phyloP scores from a whole-genome alignment of 192 early-diverging fungal genomes.

The Coemansia sp. region DNA sequence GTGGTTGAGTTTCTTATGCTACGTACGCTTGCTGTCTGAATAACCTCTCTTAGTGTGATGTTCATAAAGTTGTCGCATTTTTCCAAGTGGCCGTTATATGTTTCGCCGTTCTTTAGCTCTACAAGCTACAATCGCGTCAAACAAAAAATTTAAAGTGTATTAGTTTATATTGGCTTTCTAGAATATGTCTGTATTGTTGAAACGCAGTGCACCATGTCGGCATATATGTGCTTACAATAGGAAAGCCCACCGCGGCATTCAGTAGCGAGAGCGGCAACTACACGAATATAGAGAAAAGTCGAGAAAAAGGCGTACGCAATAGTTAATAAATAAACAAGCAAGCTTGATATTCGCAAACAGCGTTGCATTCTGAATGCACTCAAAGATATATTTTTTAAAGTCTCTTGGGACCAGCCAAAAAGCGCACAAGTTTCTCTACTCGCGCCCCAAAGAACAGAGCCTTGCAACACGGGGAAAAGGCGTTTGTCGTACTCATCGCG shows the following conservation, averaged over 20 bases:
- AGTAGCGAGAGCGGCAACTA: constrained; percentile 91
- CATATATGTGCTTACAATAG: constrained; percentile 57
- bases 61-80: constrained; percentile 99
- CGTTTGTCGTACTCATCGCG: too few relatives aligned
- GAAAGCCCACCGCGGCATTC: constrained; percentile 82
- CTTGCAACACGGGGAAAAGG: too few relatives aligned
- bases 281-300: not conserved
- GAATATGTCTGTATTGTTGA: not conserved
- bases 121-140: constrained; percentile 63
- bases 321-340: too few relatives aligned
- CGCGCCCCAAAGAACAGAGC: too few relatives aligned
- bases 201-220: not conserved
- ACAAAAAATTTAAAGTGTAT: not conserved
- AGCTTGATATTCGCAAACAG: too few relatives aligned
- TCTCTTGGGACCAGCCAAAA: too few relatives aligned
- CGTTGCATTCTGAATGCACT: too few relatives aligned
- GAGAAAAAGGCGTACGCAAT: constrained; percentile 1
- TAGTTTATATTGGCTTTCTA: not conserved
- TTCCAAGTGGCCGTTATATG: constrained; percentile 96
- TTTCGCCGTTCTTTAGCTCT: constrained; percentile 97
- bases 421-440: too few relatives aligned
- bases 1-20: not conserved
- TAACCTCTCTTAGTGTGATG: constrained; percentile 89
- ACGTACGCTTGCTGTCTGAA: constrained; percentile 81
- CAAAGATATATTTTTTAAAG: too few relatives aligned